Evolutionary conservation across 75 land plant genomes (phyloP).

Genomic region (Sequoiadendron giganteum): DNA sequence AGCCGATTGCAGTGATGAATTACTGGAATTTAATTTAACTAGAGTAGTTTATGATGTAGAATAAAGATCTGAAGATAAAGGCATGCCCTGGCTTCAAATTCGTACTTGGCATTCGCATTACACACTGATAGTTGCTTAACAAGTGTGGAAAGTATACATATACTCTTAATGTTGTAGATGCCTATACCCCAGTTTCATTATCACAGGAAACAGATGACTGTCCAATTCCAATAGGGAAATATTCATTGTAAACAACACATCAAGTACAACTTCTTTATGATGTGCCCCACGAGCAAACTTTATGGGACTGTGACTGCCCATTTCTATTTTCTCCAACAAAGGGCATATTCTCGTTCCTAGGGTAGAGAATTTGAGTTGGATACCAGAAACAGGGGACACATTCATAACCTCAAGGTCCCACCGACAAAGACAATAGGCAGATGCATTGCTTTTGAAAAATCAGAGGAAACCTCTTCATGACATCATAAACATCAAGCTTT

Average conservation of each 20-base stretch:
- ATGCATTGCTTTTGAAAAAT: neutral
- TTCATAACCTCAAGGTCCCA: neutral
- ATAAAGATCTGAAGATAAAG: neutral
- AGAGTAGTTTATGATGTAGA: neutral
- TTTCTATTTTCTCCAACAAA: neutral
- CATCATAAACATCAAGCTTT: conserved; percentile 8
- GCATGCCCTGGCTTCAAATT: neutral
- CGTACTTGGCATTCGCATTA: neutral
- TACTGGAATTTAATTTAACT: neutral
- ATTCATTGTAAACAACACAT: neutral
- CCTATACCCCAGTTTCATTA: neutral
- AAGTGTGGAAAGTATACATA: neutral
- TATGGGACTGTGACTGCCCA: neutral
- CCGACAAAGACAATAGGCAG: neutral
- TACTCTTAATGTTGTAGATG: neutral
- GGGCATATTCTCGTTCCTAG: neutral
- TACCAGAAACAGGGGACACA: neutral
- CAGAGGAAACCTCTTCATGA: neutral
- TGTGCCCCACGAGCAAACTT: conserved; percentile 12
- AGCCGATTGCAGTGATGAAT: neutral
- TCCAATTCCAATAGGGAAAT: neutral
- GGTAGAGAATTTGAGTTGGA: conserved; percentile 1
- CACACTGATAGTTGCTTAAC: neutral
- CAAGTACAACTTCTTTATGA: conserved; percentile 1
- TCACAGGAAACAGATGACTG: neutral